Base-by-base conservation (phyloP, 164 flowering plant genomes). In the Santalum album region DNA sequence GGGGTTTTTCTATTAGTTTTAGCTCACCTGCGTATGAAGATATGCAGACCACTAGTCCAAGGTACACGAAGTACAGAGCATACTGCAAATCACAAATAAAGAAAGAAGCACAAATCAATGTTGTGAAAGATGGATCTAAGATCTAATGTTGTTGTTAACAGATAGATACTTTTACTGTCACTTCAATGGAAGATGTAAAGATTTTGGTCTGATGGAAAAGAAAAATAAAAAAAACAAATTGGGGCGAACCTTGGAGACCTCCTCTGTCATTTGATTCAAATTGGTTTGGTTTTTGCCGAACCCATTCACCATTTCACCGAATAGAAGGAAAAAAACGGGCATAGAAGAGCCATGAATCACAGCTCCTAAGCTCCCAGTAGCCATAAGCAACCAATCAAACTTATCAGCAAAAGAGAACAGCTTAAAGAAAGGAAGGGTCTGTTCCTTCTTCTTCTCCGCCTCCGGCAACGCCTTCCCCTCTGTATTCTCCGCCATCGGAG, bases 271-370 rank as follows among this genome's bases (percentile, higher is more conserved):
- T 59, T 80, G 78, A 49, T 65, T 68, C 61, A 84, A 75, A 76
- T 94, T 81, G 29, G 64, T 42, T 51, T 87, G 99, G 72, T 90
- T 90, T 57, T 85, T 78, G 12, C 96, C 97, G 32, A 94, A 90
- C 17, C 97, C 97, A 65, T 94, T 94, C 24, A 94, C 90, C 90
- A 94, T 75, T 50, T 90, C 67, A 40, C 99, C 99, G 51, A 94
- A 94, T 5, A 94, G 60, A 15, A 94, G 75, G 68, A 94, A 94
- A 75, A 94, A 94, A 25, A 86, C 80, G 6, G 97, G 99, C 96
- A 94, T 84, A 38, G 99, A 83, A 15, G 99, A 81, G 56, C 99
- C 99, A 69, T 94, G 97, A 18, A 94, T 52, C 5, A 87, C 51
- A 21, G 99, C 99, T 10, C 99, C 99, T 0, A 92, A 2, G 66